Conservation (phyloP, 805 yeast species). For the Candida sonorensis region DNA sequence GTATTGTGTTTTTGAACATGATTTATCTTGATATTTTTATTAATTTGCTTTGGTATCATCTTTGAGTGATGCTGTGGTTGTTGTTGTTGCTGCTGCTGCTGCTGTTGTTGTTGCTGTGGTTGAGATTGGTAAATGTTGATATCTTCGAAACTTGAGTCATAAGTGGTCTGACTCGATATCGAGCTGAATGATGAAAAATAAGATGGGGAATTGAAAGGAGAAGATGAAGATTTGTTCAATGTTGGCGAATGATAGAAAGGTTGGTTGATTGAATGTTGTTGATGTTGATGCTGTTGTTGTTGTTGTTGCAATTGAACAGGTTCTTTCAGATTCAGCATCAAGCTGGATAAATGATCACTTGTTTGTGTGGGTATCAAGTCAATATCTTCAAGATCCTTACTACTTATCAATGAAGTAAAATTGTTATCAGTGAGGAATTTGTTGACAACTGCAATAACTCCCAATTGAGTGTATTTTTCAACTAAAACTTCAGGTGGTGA, state of each 20-base stretch:
- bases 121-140: constrained; percentile 1
- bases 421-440: constrained; percentile 24
- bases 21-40: too few relatives aligned
- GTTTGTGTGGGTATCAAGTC: constrained; percentile 8
- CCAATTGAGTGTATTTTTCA: constrained; percentile 44
- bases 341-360: constrained; percentile 12
- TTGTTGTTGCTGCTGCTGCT: too few relatives aligned
- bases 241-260: constrained; percentile 16
- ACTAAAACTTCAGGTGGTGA: constrained; percentile 45
- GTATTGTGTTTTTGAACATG: too few relatives aligned
- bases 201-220: constrained; percentile 26
- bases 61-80: too few relatives aligned
- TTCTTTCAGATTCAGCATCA: constrained; percentile 11
- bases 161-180: constrained; percentile 25
- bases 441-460: constrained; percentile 43
- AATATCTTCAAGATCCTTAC: constrained; percentile 14
- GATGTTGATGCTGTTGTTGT: background rate
- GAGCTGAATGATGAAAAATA: constrained; percentile 28
- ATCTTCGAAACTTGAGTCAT: constrained; percentile 21
- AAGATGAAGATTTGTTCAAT: constrained; percentile 16
- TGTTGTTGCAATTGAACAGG: background rate
- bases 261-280: background rate
- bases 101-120: constrained; percentile 1
- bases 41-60: too few relatives aligned
- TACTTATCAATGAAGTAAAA: constrained; percentile 11